Percentiles rank a stretch among this genome's conserved stretches.
Conservation (phyloP, 345 rosid genomes). For the Turritis glabra region DNA sequence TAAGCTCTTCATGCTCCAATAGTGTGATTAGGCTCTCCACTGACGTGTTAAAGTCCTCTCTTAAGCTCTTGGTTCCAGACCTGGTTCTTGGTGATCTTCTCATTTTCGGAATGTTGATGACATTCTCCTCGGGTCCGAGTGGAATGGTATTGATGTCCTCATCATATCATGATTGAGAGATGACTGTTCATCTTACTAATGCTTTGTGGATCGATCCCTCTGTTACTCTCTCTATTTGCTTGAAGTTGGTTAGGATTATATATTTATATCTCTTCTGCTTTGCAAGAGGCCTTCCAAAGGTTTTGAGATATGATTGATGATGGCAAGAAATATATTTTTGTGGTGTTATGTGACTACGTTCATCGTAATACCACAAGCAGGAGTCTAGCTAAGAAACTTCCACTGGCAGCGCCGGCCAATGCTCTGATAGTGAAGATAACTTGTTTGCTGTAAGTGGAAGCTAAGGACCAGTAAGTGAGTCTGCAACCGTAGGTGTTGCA, state of each 20-base stretch:
- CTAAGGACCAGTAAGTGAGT: constrained; percentile 75
- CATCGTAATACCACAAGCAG: constrained; percentile 85
- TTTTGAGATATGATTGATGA: constrained; percentile 26
- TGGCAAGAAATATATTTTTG: constrained; percentile 2
- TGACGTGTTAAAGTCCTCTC: too few species aligned
- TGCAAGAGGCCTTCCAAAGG: neutral
- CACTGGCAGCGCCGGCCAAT: constrained; percentile 58
- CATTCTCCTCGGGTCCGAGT: too few species aligned
- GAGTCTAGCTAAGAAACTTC: constrained; percentile 67
- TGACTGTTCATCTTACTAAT: neutral
- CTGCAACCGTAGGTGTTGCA: constrained; percentile 78
- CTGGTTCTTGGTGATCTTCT: too few species aligned
- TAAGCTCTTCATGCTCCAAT: too few species aligned
- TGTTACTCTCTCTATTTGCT: constrained; percentile 12
- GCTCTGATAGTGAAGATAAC: constrained; percentile 63
- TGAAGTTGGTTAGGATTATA: neutral
- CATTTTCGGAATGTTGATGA: too few species aligned
- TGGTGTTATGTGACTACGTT: too few species aligned
- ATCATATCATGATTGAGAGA: neutral
- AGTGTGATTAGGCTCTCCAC: too few species aligned
- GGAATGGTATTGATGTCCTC: too few species aligned
- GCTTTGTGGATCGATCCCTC: constrained; percentile 17
- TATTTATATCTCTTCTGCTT: neutral
- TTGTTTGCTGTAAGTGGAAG: constrained; percentile 69
- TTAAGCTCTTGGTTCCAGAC: too few species aligned